These are phyloP conservation scores for Parathielavia hyrcaniae DNA, from an alignment of 495 filamentous ascomycete species.

Conservation along the genomic window DNA sequence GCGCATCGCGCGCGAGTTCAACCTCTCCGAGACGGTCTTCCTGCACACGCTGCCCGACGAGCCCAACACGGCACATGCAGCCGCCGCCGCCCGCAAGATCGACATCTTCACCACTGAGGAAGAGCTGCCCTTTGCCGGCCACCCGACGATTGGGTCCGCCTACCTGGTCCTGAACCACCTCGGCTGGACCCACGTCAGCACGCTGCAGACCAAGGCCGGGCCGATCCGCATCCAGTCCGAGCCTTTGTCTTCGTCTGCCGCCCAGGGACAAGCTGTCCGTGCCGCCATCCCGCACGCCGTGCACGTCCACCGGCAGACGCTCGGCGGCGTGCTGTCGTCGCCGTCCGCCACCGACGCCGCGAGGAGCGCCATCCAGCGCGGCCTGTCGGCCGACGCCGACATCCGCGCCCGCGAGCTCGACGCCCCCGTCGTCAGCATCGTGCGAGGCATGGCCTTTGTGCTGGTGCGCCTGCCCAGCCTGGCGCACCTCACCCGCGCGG, in stretches of 20 bases:
- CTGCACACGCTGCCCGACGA: constrained; percentile 46
- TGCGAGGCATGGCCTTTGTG: constrained; percentile 63
- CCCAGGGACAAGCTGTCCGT: constrained; percentile 28
- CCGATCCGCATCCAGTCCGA: constrained; percentile 32
- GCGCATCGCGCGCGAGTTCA: constrained; percentile 70
- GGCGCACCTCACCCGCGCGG: constrained; percentile 38
- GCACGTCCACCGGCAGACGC: constrained; percentile 49
- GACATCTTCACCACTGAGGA: constrained; percentile 62
- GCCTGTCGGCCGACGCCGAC: constrained; percentile 23
- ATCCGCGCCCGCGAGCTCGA: constrained; percentile 34
- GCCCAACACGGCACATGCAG: background rate
- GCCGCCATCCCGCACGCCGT: constrained; percentile 61
- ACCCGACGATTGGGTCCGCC: constrained; percentile 68
- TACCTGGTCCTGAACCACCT: constrained; percentile 44
- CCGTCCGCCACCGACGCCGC: background rate
- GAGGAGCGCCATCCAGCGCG: constrained; percentile 2
- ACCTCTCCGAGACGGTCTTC: constrained; percentile 79
- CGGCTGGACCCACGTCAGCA: constrained; percentile 31
- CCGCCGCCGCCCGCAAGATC: constrained; percentile 41
- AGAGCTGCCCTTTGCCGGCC: constrained; percentile 71
- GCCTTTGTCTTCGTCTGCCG: background rate
- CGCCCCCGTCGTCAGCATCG: constrained; percentile 55
- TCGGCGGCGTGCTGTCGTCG: constrained; percentile 21
- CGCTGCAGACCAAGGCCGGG: constrained; percentile 59
- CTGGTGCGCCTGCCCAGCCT: constrained; percentile 47